Conservation (phyloP, 345 rosid species). For the Syzygium aromaticum region DNA sequence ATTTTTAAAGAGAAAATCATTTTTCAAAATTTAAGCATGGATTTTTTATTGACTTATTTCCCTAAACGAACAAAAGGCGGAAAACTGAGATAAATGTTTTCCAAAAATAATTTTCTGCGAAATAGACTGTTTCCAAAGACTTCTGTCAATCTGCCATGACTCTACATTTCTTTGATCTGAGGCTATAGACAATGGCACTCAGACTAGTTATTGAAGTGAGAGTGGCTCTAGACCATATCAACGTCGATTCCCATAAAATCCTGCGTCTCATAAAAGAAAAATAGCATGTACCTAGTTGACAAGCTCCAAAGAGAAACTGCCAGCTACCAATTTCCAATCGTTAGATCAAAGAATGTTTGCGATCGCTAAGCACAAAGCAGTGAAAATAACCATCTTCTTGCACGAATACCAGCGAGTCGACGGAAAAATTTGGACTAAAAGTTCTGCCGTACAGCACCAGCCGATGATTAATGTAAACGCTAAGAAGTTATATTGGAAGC, state of each 20-base stretch:
- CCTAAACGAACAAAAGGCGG: no score
- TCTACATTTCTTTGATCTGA: neutral
- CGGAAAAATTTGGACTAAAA: neutral
- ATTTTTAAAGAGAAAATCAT: no score
- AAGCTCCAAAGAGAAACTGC: neutral
- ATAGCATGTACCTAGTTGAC: neutral
- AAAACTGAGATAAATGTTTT: no score
- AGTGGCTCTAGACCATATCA: neutral
- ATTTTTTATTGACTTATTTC: no score
- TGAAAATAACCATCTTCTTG: neutral
- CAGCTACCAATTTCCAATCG: neutral
- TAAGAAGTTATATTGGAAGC: neutral
- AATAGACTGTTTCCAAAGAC: no score
- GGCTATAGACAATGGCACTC: neutral
- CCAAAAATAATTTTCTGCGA: no score
- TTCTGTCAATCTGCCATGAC: neutral
- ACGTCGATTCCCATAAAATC: neutral
- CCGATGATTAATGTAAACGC: neutral
- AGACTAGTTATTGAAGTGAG: neutral
- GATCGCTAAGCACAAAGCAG: neutral
- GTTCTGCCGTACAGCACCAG: neutral
- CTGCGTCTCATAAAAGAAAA: neutral
- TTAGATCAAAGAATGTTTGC: neutral
- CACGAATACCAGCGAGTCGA: neutral
- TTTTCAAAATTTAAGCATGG: no score